Percentiles rank a stretch among this genome's conserved stretches.
phyloP scores from a whole-genome alignment of 1,284 basidiomycete genomes.

The Ceratobasidium theobromae region DNA sequence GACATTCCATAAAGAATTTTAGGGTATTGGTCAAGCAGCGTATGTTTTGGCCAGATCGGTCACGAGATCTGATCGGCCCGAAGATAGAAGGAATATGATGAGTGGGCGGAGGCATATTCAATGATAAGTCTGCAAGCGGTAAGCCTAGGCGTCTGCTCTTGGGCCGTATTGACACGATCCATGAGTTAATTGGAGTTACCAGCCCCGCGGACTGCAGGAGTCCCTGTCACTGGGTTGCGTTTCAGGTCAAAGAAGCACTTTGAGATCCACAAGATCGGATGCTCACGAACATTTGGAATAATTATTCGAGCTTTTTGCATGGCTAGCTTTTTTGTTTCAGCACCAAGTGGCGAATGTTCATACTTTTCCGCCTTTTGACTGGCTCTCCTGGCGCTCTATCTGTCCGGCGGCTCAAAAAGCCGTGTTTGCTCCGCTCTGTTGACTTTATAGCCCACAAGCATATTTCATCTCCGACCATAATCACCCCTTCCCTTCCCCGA shows the following conservation, averaged over 20 bases:
- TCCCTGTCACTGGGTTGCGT: neutral
- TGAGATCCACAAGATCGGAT: neutral
- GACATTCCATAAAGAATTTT: neutral
- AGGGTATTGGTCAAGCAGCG: too few species aligned
- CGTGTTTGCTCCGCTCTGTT: neutral
- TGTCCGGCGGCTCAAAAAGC: conserved; percentile 16
- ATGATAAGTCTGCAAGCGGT: neutral
- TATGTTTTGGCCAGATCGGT: neutral
- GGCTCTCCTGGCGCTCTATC: conserved; percentile 35
- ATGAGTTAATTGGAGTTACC: neutral
- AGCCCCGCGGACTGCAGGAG: neutral
- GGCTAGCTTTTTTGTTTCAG: conserved; percentile 37
- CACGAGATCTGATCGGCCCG: neutral
- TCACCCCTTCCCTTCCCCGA: conserved; percentile 26
- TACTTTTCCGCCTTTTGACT: conserved; percentile 32
- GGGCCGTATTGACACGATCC: neutral
- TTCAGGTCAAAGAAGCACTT: neutral
- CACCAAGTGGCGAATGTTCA: conserved; percentile 28
- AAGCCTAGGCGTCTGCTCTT: neutral
- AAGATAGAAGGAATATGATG: neutral
- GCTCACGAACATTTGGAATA: neutral
- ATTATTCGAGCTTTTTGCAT: neutral
- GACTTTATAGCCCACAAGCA: conserved; percentile 10
- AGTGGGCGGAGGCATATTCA: neutral
- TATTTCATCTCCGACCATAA: conserved; percentile 21